A percentile compares a stretch with the other conserved stretches of the same genome.
Conservation (phyloP, 345 rosid genomes). For the Citrus glauca region DNA sequence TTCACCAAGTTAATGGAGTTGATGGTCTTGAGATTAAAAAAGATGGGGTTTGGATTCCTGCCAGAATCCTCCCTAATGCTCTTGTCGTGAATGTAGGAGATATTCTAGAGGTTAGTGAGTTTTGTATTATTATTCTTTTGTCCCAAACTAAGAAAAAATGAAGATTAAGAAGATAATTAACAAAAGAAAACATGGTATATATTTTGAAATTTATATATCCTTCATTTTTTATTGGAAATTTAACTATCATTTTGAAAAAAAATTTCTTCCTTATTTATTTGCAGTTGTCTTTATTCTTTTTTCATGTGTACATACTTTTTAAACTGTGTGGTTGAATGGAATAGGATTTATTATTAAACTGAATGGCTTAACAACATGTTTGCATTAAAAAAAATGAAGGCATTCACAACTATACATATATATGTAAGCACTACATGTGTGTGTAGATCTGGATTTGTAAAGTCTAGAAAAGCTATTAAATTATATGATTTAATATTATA, state of each 20-base stretch:
- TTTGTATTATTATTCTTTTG: background rate
- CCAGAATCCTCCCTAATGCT: background rate
- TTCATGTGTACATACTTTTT: too few species aligned
- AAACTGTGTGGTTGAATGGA: too few species aligned
- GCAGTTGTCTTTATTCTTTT: too few species aligned
- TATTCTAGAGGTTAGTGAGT: slow-evolving; percentile 1
- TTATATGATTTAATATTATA: too few species aligned
- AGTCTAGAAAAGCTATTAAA: too few species aligned
- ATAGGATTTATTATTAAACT: too few species aligned
- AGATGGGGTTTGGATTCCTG: slow-evolving; percentile 14
- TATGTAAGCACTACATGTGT: too few species aligned
- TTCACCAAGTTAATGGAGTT: slow-evolving; percentile 16
- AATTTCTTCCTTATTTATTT: background rate
- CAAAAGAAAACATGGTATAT: background rate
- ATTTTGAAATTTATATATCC: too few species aligned
- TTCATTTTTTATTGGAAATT: background rate
- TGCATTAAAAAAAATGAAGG: too few species aligned
- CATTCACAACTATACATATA: too few species aligned
- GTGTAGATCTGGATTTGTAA: too few species aligned
- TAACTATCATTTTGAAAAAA: background rate
- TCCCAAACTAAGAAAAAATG: background rate
- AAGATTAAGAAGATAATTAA: background rate
- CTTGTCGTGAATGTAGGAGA: slow-evolving; percentile 14
- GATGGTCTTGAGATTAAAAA: slow-evolving; percentile 17
- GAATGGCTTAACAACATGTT: rapidly evolving